These are phyloP conservation scores for Leucocoprinus leucothites DNA, from an alignment of 768 basidiomycete genomes.

Conservation along the genomic window DNA sequence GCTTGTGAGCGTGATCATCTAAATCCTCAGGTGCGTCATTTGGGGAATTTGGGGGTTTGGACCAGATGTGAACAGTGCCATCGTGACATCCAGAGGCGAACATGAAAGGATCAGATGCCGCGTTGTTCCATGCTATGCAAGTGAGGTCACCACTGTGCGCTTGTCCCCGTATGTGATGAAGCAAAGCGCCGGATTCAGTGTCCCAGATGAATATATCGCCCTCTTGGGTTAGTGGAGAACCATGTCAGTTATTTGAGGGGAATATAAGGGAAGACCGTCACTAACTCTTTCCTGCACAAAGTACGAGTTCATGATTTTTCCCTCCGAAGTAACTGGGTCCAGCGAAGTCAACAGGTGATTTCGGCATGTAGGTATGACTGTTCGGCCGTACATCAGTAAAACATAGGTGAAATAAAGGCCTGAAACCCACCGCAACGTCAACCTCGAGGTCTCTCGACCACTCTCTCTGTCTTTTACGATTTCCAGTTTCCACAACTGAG, in stretches of 20 bases:
- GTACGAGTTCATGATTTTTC: conserved; percentile 71
- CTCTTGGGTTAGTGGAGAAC: conserved; percentile 30
- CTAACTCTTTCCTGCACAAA: conserved; percentile 74
- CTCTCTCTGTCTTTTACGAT: conserved; percentile 52
- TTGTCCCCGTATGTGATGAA: conserved; percentile 69
- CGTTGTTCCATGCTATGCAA: conserved; percentile 78
- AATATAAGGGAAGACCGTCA: not conserved
- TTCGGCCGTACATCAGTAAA: not conserved
- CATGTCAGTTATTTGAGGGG: not conserved
- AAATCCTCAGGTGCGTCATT: not conserved
- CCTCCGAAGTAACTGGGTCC: conserved; percentile 85
- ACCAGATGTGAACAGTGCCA: conserved; percentile 74
- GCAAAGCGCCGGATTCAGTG: conserved; percentile 67
- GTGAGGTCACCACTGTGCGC: conserved; percentile 68
- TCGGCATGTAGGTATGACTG: conserved; percentile 76
- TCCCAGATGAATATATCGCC: conserved; percentile 90
- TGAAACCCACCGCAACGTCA: conserved; percentile 35
- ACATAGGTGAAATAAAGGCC: conserved; percentile 1
- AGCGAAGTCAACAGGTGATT: conserved; percentile 65
- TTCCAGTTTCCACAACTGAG: conserved; percentile 75
- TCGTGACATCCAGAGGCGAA: conserved; percentile 79
- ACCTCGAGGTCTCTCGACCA: conserved; percentile 28
- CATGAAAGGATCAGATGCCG: conserved; percentile 62
- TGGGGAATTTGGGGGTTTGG: conserved; percentile 27
- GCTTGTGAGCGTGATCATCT: not conserved